phyloP scores from a whole-genome alignment of 768 basidiomycete genomes.

The Mrakia blollopis region DNA sequence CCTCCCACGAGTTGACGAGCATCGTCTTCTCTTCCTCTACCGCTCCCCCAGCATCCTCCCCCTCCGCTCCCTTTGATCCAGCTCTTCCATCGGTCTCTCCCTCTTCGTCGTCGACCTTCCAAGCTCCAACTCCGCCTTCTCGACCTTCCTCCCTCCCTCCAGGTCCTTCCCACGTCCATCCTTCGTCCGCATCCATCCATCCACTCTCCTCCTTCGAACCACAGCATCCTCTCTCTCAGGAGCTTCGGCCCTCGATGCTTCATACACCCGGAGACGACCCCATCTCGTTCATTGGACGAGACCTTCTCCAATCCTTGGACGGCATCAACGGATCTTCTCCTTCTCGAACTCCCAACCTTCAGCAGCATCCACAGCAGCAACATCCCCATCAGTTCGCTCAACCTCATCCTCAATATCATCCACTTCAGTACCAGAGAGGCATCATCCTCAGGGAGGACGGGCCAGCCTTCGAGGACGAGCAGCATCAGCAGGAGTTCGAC shows the following conservation, averaged over 20 bases:
- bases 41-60: neutral
- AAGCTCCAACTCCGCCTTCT: neutral
- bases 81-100: neutral
- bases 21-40: neutral
- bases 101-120: too few relatives aligned
- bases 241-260: constrained; percentile 4
- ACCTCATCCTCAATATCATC: constrained; percentile 24
- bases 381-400: constrained; percentile 34
- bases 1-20: neutral
- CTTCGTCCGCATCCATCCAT: neutral
- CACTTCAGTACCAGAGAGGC: constrained; percentile 1
- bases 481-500: constrained; percentile 14
- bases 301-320: constrained; percentile 29
- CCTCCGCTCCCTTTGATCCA: neutral
- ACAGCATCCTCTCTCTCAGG: neutral
- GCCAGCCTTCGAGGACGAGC: constrained; percentile 7
- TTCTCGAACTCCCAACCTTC: constrained; percentile 1
- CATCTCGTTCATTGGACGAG: constrained; percentile 27
- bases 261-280: constrained; percentile 21
- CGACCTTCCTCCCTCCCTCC: constrained; percentile 4
- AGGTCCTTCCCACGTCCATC: neutral
- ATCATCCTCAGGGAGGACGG: constrained; percentile 16
- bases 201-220: neutral
- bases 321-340: neutral
- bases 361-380: constrained; percentile 21